phyloP scores from a whole-genome alignment of 345 rosid species.

The Gossypioides kirkii region DNA sequence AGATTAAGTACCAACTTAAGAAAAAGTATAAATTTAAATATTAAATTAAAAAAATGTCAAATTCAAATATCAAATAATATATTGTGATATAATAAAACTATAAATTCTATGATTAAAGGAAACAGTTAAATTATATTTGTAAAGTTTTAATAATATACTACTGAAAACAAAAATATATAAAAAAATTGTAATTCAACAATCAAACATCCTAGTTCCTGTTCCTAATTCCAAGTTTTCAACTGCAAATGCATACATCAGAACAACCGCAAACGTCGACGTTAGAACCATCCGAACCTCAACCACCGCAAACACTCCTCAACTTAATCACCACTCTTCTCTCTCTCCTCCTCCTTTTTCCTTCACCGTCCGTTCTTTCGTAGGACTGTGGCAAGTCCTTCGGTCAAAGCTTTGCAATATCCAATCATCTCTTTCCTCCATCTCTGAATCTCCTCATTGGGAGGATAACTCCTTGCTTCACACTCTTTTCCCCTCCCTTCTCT shows the following conservation, averaged over 20 bases:
- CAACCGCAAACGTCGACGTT: conserved; percentile 18
- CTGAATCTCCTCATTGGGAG: conserved; percentile 70
- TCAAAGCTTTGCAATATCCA: conserved; percentile 53
- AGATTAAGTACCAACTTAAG: too few relatives aligned
- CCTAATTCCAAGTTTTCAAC: background rate
- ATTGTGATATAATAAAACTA: too few relatives aligned
- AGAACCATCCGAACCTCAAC: conserved; percentile 4
- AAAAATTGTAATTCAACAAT: too few relatives aligned
- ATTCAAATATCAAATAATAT: too few relatives aligned
- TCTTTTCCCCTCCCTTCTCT: conserved; percentile 60
- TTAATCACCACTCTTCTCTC: conserved; percentile 55
- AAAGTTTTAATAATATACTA: too few relatives aligned
- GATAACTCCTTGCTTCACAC: conserved; percentile 67
- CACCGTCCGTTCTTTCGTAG: conserved; percentile 54
- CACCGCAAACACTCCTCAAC: conserved; percentile 61
- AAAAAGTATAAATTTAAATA: too few relatives aligned
- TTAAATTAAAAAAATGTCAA: too few relatives aligned
- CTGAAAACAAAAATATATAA: too few relatives aligned
- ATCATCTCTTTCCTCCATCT: conserved; percentile 46
- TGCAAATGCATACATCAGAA: conserved; percentile 5
- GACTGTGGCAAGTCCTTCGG: conserved; percentile 72
- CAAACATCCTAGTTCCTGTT: background rate
- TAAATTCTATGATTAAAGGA: too few relatives aligned
- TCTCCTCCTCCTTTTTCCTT: conserved; percentile 50
- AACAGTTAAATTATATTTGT: too few relatives aligned